Percentiles rank a stretch among this genome's conserved stretches.
Conservation (phyloP, 345 rosid genomes). For the Dovyalis caffra region DNA sequence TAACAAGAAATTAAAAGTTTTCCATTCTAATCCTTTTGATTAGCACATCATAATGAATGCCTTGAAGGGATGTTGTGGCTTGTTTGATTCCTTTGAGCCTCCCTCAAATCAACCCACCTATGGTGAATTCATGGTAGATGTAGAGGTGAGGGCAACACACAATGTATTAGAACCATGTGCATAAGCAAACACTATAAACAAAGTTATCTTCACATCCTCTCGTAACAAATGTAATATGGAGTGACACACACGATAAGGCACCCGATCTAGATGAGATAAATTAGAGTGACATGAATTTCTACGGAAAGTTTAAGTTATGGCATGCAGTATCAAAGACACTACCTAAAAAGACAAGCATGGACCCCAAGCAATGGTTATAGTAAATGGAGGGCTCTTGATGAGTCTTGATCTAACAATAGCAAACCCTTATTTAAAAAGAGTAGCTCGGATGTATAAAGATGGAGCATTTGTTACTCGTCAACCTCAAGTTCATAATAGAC, state of each 20-base stretch:
- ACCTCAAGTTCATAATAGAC: conserved; percentile 42
- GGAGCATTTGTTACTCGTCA: conserved; percentile 57
- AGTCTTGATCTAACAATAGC: conserved; percentile 37
- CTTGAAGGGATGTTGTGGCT: no score
- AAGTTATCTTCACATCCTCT: conserved; percentile 67
- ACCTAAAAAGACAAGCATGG: conserved; percentile 71
- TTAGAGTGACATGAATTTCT: conserved; percentile 53
- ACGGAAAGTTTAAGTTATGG: conserved; percentile 64
- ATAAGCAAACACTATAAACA: no score
- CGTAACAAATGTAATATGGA: conserved; percentile 54
- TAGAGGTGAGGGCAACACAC: no score
- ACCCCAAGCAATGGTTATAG: conserved; percentile 63
- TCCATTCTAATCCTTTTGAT: conserved; percentile 52
- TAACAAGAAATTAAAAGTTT: conserved; percentile 42
- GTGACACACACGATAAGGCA: conserved; percentile 25
- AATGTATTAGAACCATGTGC: no score
- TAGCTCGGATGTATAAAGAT: conserved; percentile 73
- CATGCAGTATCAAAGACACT: conserved; percentile 57
- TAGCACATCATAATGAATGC: conserved; percentile 54
- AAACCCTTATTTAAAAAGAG: conserved; percentile 59
- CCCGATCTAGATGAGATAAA: conserved; percentile 44
- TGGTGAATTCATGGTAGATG: no score
- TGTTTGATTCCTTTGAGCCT: no score
- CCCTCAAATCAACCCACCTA: no score
- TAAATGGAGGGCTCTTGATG: conserved; percentile 59